These are phyloP conservation scores for Ustilago vetiveriae DNA, from an alignment of 1,284 basidiomycete species.

Conservation along the genomic window DNA sequence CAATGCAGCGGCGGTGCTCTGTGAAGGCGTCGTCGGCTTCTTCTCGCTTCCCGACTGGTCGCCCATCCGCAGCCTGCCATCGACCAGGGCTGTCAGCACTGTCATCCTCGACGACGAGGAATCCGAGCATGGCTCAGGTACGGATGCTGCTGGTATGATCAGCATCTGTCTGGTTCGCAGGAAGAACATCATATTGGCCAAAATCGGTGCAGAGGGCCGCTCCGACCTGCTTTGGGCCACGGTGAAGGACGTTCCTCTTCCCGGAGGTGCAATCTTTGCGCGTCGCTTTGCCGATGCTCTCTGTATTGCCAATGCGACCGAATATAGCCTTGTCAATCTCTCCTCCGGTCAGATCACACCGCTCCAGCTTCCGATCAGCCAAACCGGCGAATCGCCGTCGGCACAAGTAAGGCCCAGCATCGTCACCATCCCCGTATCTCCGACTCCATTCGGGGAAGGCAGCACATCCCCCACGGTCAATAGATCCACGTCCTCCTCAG, in stretches of 20 bases:
- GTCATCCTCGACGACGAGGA: constrained; percentile 49
- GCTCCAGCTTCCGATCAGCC: constrained; percentile 64
- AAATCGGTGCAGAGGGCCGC: constrained; percentile 48
- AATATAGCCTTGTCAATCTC: constrained; percentile 61
- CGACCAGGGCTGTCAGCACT: constrained; percentile 42
- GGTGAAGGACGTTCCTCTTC: constrained; percentile 55
- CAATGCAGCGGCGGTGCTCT: constrained; percentile 38
- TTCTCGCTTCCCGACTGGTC: constrained; percentile 38
- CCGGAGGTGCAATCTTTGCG: constrained; percentile 61
- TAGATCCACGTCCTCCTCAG: constrained; percentile 2
- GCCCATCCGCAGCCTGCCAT: constrained; percentile 33
- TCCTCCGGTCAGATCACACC: constrained; percentile 43
- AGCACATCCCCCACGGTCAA: constrained; percentile 12
- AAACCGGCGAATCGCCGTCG: constrained; percentile 56
- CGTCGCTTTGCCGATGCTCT: constrained; percentile 54
- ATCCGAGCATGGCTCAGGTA: constrained; percentile 17
- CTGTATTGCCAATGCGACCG: constrained; percentile 61
- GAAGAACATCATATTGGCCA: constrained; percentile 54
- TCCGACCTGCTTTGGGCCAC: constrained; percentile 49
- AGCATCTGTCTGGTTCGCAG: constrained; percentile 60
- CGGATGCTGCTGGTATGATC: constrained; percentile 48
- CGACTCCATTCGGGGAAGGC: constrained; percentile 5
- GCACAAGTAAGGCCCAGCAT: constrained; percentile 61
- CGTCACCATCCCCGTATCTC: constrained; percentile 40
- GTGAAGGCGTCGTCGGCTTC: constrained; percentile 47